A percentile compares a stretch with the other conserved stretches of the same genome.
These are phyloP conservation scores for Eutrema yunnanense DNA, from an alignment of 345 rosid species.

Conservation along the genomic window DNA sequence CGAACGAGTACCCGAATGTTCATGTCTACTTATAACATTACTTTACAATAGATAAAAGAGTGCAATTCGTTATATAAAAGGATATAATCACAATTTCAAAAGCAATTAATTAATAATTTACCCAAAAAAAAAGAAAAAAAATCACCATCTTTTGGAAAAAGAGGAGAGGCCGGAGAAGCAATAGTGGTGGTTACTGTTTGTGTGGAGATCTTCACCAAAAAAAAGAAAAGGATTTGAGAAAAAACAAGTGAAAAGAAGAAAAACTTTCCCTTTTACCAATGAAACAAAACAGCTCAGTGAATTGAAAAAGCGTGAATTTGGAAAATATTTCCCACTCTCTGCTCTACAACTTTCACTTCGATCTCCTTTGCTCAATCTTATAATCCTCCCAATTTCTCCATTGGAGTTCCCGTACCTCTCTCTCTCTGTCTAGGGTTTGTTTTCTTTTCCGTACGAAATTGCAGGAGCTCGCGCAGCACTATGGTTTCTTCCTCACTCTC, in stretches of 20 bases:
- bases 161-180: background rate
- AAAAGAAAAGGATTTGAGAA: background rate
- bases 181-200: slow-evolving; percentile 25
- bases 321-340: slow-evolving; percentile 26
- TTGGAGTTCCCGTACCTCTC: background rate
- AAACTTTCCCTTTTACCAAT: slow-evolving; percentile 61
- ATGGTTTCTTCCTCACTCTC: slow-evolving; percentile 2
- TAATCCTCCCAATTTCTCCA: slow-evolving; percentile 4
- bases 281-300: slow-evolving; percentile 31
- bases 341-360: slow-evolving; percentile 16
- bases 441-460: background rate
- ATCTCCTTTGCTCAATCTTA: slow-evolving; percentile 37
- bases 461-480: slow-evolving; percentile 1
- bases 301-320: slow-evolving; percentile 37
- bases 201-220: slow-evolving; percentile 23
- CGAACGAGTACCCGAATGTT: no score
- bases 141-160: background rate
- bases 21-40: no score
- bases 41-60: no score
- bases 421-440: slow-evolving; percentile 25
- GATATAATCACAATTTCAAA: no score
- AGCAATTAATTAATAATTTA: background rate
- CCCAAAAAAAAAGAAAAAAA: no score
- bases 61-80: no score
- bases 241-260: slow-evolving; percentile 4